Evolutionary conservation across 2,329 filamentous ascomycete genomes (phyloP).

Genomic region (Albifimbria verrucaria): DNA sequence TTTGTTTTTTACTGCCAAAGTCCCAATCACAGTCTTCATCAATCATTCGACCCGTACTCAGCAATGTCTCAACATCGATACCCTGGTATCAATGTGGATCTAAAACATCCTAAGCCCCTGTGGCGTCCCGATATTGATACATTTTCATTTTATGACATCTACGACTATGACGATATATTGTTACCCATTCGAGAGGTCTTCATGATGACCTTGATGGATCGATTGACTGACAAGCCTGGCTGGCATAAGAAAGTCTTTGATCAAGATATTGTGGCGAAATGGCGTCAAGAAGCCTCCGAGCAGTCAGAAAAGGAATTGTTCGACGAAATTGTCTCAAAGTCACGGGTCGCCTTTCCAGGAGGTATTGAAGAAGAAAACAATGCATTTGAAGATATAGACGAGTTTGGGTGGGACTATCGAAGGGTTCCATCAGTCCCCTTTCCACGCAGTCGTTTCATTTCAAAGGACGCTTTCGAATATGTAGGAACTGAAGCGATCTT

Average conservation of each 20-base stretch:
- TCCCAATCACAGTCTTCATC: too few species aligned
- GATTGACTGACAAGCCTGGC: neutral
- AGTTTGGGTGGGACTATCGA: neutral
- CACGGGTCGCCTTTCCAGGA: neutral
- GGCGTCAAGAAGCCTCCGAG: neutral
- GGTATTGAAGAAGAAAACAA: neutral
- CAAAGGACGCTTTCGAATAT: neutral
- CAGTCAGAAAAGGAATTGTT: neutral
- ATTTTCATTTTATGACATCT: too few species aligned
- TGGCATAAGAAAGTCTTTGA: slow-evolving; percentile 1
- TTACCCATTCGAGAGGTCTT: neutral
- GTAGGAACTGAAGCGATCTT: neutral
- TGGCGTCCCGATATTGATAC: too few species aligned
- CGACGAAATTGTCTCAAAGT: neutral
- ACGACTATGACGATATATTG: neutral
- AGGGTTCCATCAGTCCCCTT: neutral
- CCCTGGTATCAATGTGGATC: neutral
- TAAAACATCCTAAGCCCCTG: neutral
- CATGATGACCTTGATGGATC: slow-evolving; percentile 1
- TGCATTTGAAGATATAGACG: neutral
- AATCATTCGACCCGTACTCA: too few species aligned
- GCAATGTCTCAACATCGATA: neutral
- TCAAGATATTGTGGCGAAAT: neutral
- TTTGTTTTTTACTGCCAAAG: too few species aligned
- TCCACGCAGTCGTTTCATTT: neutral